A percentile compares a stretch with the other conserved stretches of the same genome.
Conservation (phyloP, 192 early-diverging fungal genomes). For the Umbelopsis sp. region DNA sequence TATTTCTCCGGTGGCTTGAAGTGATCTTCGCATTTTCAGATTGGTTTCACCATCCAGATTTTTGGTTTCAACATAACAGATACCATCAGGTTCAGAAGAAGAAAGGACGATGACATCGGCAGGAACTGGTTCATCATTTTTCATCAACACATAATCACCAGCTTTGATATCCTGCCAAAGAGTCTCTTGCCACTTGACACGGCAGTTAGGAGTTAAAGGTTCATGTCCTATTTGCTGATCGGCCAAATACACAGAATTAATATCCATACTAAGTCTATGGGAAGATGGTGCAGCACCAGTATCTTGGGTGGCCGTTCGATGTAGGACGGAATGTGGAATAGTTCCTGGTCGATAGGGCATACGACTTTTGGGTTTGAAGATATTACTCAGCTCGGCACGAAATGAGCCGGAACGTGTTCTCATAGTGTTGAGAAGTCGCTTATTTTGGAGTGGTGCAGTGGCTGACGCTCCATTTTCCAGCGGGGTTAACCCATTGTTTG, state of each 20-base stretch:
- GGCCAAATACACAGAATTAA: neutral
- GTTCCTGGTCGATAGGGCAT: constrained; percentile 37
- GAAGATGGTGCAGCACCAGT: neutral
- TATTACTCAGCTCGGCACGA: constrained; percentile 31
- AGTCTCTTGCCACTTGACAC: constrained; percentile 60
- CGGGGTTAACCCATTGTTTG: constrained; percentile 6
- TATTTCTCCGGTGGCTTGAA: constrained; percentile 63
- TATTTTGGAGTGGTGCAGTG: constrained; percentile 6
- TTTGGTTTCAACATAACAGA: constrained; percentile 97
- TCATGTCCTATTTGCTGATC: constrained; percentile 25
- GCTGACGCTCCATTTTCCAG: neutral
- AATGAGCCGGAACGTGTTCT: constrained; percentile 31
- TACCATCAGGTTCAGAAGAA: constrained; percentile 79
- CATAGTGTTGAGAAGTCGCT: constrained; percentile 16
- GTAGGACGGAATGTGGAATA: constrained; percentile 50
- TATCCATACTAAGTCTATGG: neutral
- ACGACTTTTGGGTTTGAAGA: constrained; percentile 21
- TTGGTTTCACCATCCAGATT: constrained; percentile 99
- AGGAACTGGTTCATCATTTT: constrained; percentile 85
- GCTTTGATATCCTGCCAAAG: constrained; percentile 86
- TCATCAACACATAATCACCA: constrained; percentile 86
- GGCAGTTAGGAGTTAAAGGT: constrained; percentile 9
- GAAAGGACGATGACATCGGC: constrained; percentile 90
- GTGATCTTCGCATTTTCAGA: constrained; percentile 81
- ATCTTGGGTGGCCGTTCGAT: constrained; percentile 19